A percentile compares a stretch with the other conserved stretches of the same genome.
Evolutionary conservation across 306 rosid genomes (phyloP).

Genomic region (Fagus crenata): DNA sequence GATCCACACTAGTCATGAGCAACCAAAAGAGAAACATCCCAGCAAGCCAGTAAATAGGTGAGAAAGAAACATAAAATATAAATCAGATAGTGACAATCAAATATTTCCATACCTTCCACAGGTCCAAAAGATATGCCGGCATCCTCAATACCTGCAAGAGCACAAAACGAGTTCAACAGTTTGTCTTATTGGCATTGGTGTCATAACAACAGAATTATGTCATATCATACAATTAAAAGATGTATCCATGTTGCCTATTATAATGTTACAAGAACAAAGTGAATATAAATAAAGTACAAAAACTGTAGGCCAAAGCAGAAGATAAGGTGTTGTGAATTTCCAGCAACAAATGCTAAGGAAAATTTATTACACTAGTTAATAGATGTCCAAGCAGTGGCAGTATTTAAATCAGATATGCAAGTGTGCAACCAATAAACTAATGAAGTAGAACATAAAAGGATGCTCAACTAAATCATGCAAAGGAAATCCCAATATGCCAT

Average conservation of each 20-base stretch:
- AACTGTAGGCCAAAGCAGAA: not conserved
- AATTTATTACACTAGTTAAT: not conserved
- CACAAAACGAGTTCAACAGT: conserved; percentile 33
- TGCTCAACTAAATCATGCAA: not conserved
- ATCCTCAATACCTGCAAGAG: conserved; percentile 77
- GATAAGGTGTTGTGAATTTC: not conserved
- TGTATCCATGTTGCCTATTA: not conserved
- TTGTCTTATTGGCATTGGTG: not conserved
- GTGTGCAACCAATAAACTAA: not conserved
- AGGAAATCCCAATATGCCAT: not conserved
- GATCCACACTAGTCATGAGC: conserved; percentile 16
- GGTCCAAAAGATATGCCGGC: conserved; percentile 81
- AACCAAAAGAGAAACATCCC: conserved; percentile 21
- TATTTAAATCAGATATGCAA: not conserved
- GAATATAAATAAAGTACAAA: not conserved
- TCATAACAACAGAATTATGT: not conserved
- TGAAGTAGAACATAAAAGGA: not conserved
- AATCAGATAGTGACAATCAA: conserved; percentile 17
- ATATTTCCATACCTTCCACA: conserved; percentile 73
- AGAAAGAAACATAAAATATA: conserved; percentile 30
- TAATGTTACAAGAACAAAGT: not conserved
- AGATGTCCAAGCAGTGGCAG: not conserved
- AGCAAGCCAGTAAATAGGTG: conserved; percentile 3
- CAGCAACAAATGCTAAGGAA: not conserved
- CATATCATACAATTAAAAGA: conserved; percentile 2